Base-by-base conservation (phyloP, 441 rosid species). In the Populus hybrid region DNA sequence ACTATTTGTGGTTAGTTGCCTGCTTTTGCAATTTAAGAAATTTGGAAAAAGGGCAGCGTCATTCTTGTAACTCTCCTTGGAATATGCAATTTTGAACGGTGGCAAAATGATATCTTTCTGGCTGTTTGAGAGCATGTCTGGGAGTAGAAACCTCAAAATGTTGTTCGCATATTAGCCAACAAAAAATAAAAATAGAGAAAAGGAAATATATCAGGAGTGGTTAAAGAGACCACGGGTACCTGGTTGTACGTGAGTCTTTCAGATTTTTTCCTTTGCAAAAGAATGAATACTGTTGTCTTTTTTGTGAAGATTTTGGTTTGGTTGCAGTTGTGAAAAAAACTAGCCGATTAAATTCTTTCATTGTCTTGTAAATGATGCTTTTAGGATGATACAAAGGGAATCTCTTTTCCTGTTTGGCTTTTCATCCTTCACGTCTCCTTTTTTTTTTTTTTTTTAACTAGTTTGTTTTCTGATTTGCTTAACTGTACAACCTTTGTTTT, bases 241-340 rank as follows among this genome's bases (percentile, higher is more conserved):
- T 42, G n/a, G 21, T 3, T 30, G 36, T 32, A 14, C 1, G 21
- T 16, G 7, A 3, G 69, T 23, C 12, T 70, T 71, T 46, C 5
- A 38, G 67, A 57, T 69, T 69, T 50, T 40, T 66, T 9, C 50
- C 67, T 24, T 66, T 40, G 19, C 61, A 32, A 19, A 68, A 68
- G 69, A 73, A 79, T 59, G 50, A 79, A 57, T 46, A 14, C 19
- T 46, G 19, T 14, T 46, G 57, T 46, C 57, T 46, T 46, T 46
- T 46, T 12, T 14, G 2, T 46, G 57, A 46, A 46, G 57, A 14
- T 46, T 46, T 46, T 46, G 18, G 18, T 46, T 14, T 0, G 57
- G 19, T 14, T 12, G 57, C 57, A 46, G 57, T 14, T 46, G 57
- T 46, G 19, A 46, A 46, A 46, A 46, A 46, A 46, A 11, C 57